phyloP scores from a whole-genome alignment of 2,329 filamentous ascomycete genomes.

The Thielaviopsis populi region DNA sequence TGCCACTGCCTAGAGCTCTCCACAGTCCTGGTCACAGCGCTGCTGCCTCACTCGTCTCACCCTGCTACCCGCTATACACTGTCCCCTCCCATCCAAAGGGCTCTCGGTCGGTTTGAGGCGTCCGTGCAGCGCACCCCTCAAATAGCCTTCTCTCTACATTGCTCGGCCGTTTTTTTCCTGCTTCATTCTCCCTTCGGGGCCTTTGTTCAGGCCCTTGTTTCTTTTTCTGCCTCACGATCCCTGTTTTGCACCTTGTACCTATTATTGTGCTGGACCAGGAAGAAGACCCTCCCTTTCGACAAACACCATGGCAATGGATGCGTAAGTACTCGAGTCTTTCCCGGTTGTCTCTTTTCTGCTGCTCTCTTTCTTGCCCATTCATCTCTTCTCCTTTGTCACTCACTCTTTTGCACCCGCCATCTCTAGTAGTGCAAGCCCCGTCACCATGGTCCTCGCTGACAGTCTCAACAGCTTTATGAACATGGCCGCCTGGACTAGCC shows the following conservation, averaged over 20 bases:
- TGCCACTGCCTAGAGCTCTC: too few species aligned
- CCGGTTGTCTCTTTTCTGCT: not conserved
- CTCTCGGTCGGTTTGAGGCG: not conserved
- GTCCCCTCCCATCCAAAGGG: not conserved
- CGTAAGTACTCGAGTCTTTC: not conserved
- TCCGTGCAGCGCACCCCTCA: not conserved
- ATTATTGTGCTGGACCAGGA: not conserved
- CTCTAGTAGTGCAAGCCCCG: not conserved
- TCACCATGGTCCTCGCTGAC: conserved; percentile 13
- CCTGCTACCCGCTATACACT: not conserved
- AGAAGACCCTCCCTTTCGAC: not conserved
- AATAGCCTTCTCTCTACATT: not conserved
- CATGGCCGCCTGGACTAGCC: conserved; percentile 38
- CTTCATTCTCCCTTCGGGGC: not conserved
- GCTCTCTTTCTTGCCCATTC: not conserved
- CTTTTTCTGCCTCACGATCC: conserved; percentile 5
- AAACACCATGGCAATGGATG: conserved; percentile 1
- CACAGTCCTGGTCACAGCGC: too few species aligned
- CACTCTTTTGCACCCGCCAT: not conserved
- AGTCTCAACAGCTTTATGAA: conserved; percentile 34
- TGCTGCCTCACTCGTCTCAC: not conserved
- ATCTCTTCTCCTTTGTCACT: not conserved
- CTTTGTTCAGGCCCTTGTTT: not conserved
- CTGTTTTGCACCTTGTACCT: conserved; percentile 1
- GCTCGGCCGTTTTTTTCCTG: not conserved